Percentiles rank a stretch among this genome's conserved stretches.
Conservation (phyloP, 305 asterid species). For the Caryopteris hybrid region DNA sequence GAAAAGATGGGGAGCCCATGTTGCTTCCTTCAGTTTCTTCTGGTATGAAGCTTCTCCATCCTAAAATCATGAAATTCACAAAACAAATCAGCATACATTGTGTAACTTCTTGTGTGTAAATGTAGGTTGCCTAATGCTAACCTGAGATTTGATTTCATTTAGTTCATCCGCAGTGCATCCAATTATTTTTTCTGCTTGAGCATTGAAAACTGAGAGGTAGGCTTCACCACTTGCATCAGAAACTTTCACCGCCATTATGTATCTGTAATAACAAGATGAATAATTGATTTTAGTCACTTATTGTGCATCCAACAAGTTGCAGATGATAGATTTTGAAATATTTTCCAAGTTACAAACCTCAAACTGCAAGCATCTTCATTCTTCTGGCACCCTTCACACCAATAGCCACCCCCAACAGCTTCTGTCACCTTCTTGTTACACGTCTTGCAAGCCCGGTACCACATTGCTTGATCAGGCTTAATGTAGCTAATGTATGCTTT, state of each 20-base stretch:
- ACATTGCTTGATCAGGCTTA: slow-evolving; percentile 85
- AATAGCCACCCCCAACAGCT: slow-evolving; percentile 68
- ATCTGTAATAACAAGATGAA: slow-evolving; percentile 32
- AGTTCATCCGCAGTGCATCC: slow-evolving; percentile 89
- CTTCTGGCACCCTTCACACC: slow-evolving; percentile 87
- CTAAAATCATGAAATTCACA: slow-evolving; percentile 20
- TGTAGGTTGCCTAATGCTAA: background rate
- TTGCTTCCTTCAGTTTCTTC: slow-evolving; percentile 73
- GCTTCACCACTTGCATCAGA: slow-evolving; percentile 89
- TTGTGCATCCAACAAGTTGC: background rate
- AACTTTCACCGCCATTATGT: slow-evolving; percentile 63
- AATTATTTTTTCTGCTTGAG: slow-evolving; percentile 68
- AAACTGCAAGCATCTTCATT: slow-evolving; percentile 51
- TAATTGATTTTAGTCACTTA: background rate
- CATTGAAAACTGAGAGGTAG: slow-evolving; percentile 65
- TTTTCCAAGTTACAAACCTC: slow-evolving; percentile 42
- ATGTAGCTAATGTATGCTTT: slow-evolving; percentile 68
- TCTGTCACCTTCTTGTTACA: slow-evolving; percentile 89
- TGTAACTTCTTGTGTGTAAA: background rate
- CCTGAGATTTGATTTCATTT: slow-evolving; percentile 63
- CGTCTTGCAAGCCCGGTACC: slow-evolving; percentile 90
- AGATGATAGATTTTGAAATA: background rate
- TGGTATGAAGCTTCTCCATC: slow-evolving; percentile 50
- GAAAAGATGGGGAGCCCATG: slow-evolving; percentile 68
- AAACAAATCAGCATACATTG: background rate